phyloP scores from a whole-genome alignment of 2,329 filamentous ascomycete genomes.

The Venturiaceae sp. region DNA sequence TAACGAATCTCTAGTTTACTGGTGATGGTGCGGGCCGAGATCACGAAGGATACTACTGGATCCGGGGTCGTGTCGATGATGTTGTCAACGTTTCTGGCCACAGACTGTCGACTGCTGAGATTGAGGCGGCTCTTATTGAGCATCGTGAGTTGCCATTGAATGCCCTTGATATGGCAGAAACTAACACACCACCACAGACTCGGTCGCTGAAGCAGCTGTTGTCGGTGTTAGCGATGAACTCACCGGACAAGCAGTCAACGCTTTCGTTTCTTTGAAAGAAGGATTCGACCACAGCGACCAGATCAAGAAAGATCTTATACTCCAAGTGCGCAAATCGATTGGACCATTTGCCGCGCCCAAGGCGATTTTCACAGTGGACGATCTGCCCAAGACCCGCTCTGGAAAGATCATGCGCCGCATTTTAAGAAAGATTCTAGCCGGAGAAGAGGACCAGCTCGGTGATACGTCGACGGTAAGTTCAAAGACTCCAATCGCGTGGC shows the following conservation, averaged over 20 bases:
- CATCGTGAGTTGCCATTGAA: slow-evolving; percentile 45
- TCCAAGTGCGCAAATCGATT: slow-evolving; percentile 95
- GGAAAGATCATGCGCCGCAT: slow-evolving; percentile 99
- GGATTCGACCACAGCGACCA: slow-evolving; percentile 66
- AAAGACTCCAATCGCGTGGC: background rate
- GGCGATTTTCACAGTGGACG: slow-evolving; percentile 80
- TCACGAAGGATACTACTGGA: slow-evolving; percentile 99
- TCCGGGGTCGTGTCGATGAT: slow-evolving; percentile 94
- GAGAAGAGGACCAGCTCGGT: slow-evolving; percentile 93
- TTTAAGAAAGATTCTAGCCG: slow-evolving; percentile 90
- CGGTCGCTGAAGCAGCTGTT: slow-evolving; percentile 88
- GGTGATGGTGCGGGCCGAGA: slow-evolving; percentile 92
- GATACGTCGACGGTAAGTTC: slow-evolving; percentile 80
- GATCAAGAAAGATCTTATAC: slow-evolving; percentile 83
- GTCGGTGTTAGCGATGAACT: slow-evolving; percentile 90
- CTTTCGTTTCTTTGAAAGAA: slow-evolving; percentile 89
- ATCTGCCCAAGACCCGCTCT: slow-evolving; percentile 92
- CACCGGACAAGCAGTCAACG: slow-evolving; percentile 93
- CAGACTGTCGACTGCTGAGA: slow-evolving; percentile 92
- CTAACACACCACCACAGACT: slow-evolving; percentile 28
- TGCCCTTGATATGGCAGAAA: slow-evolving; percentile 14
- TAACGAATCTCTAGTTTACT: slow-evolving; percentile 54
- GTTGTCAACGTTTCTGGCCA: slow-evolving; percentile 98
- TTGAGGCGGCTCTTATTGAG: slow-evolving; percentile 93
- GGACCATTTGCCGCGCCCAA: slow-evolving; percentile 96